These are phyloP conservation scores for Chaetomium globosum DNA, from an alignment of 2,329 filamentous ascomycete species.

Conservation along the genomic window DNA sequence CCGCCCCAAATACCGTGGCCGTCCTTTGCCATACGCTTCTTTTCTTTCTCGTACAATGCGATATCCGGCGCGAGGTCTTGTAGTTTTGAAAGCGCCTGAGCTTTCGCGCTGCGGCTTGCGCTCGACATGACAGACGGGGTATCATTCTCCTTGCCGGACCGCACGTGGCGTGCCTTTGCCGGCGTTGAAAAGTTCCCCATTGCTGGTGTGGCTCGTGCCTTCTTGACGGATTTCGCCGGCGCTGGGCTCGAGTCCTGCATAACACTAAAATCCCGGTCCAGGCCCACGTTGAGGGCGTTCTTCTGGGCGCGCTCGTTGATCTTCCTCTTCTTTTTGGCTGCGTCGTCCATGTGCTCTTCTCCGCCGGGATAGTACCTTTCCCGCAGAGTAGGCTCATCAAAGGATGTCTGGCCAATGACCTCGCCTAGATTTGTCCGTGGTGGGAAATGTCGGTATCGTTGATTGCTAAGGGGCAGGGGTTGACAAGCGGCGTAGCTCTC, in stretches of 20 bases:
- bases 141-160: conserved; percentile 78
- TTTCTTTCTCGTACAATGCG: conserved; percentile 88
- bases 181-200: conserved; percentile 44
- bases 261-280: conserved; percentile 50
- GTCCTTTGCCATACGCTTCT: conserved; percentile 66
- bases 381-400: conserved; percentile 65
- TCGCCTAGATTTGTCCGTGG: conserved; percentile 88
- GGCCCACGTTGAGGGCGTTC: conserved; percentile 52
- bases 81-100: conserved; percentile 74
- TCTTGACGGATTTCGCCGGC: conserved; percentile 24
- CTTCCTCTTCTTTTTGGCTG: conserved; percentile 54
- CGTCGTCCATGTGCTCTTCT: conserved; percentile 48
- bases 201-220: conserved; percentile 29
- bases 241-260: conserved; percentile 46
- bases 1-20: conserved; percentile 61
- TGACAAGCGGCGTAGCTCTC: conserved; percentile 93
- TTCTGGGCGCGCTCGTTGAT: conserved; percentile 55
- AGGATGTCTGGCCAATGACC: conserved; percentile 83
- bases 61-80: conserved; percentile 82
- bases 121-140: conserved; percentile 70
- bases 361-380: conserved; percentile 71
- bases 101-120: conserved; percentile 83
- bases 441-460: conserved; percentile 84
- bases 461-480: conserved; percentile 69
- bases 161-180: conserved; percentile 50